Base-by-base conservation (phyloP, 148 eudicot species). In the Vaccinium myrtillus region DNA sequence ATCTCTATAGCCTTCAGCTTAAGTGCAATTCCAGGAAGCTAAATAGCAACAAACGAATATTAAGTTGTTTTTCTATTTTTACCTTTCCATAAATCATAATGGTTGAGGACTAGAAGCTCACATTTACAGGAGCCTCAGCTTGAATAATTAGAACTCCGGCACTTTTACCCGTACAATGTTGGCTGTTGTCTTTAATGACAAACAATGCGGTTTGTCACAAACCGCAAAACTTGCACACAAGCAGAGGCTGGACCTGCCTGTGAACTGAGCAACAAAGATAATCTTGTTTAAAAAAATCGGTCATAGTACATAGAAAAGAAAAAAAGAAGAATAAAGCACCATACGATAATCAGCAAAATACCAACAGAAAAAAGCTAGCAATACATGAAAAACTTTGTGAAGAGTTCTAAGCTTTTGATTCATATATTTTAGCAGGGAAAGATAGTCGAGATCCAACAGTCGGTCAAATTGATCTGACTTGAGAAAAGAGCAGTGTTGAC, bases 181-280 rank as follows among this genome's bases (percentile, higher is more conserved):
- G 89, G 75, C 80, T 87, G 70, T 93, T 90, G 15, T 93, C 87
- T 43, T 89, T 84, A 63, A 89, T 82, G 77, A 93, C 83, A 63
- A 90, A 84, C n/a, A n/a, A n/a, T n/a, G n/a, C n/a, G n/a, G n/a
- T n/a, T n/a, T n/a, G n/a, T n/a, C n/a, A n/a, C n/a, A n/a, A n/a
- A n/a, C n/a, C n/a, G n/a, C n/a, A n/a, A n/a, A n/a, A n/a, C n/a
- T 89, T 93, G 90, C 49, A 84, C 86, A 86, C 99, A 95, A 69
- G 98, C 95, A 88, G 96, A 90, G 78, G 94, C 94, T 14, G 98
- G 98, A 87, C 99, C 98, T 58, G 93, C 90, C 84, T 91, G 89
- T 36, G 98, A 94, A 86, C 98, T 97, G 87, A 83, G 78, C 83
- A 83, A 85, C 67, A 36, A 27, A 27, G 43, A 81, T 32, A 53